A percentile compares a stretch with the other conserved stretches of the same genome.
phyloP scores from a whole-genome alignment of 2,329 filamentous ascomycete genomes.

The Hysterium pulicare region DNA sequence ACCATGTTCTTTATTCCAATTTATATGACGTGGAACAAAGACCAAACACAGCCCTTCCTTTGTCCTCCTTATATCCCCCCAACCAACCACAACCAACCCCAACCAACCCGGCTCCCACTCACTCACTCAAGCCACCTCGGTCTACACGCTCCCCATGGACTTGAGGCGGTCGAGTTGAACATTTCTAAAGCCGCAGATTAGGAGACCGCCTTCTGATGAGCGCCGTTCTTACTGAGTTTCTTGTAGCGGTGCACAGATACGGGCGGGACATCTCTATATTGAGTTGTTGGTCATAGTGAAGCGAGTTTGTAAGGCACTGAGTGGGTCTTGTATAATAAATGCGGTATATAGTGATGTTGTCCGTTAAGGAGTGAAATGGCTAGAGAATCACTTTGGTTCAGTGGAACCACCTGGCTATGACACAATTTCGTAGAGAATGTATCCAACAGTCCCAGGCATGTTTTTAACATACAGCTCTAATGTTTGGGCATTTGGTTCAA shows the following conservation, averaged over 20 bases:
- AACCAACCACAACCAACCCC: not conserved
- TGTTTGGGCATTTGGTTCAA: no score
- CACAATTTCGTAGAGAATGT: no score
- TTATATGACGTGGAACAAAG: not conserved
- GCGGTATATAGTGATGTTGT: no score
- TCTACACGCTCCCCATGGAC: conserved; percentile 1
- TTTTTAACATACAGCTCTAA: no score
- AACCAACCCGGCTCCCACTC: conserved; percentile 1
- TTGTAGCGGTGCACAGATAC: conserved; percentile 65
- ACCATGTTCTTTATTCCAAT: not conserved
- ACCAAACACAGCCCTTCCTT: no score
- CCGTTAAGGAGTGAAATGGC: no score
- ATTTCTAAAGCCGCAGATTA: conserved; percentile 13
- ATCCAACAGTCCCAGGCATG: no score
- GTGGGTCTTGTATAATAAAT: no score
- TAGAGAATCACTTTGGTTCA: no score
- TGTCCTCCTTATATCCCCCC: not conserved
- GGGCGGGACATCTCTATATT: conserved; percentile 52
- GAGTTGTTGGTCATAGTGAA: no score
- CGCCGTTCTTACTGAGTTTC: conserved; percentile 56
- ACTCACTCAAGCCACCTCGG: not conserved
- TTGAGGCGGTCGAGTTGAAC: not conserved
- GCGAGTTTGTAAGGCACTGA: no score
- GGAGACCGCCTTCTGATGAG: conserved; percentile 56
- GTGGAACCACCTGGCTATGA: no score